These are phyloP conservation scores for Fusarium zealandicum DNA, from an alignment of 2,329 filamentous ascomycete genomes.

Conservation along the genomic window DNA sequence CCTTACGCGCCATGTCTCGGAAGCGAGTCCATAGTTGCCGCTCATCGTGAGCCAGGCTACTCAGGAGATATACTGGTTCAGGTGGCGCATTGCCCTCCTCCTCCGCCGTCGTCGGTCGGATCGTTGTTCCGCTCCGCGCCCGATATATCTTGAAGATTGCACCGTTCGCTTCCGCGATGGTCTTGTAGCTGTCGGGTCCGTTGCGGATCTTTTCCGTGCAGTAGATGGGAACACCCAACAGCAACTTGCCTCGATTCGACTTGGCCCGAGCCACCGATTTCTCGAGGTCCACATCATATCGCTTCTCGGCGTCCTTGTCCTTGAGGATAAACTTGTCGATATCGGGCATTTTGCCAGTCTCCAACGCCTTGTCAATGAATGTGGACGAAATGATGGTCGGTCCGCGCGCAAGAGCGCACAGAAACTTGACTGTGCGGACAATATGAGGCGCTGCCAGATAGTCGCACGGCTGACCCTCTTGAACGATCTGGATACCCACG, in stretches of 20 bases:
- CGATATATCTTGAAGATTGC: constrained; percentile 81
- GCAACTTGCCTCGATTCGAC: constrained; percentile 76
- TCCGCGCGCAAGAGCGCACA: constrained; percentile 83
- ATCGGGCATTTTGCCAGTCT: constrained; percentile 69
- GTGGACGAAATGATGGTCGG: constrained; percentile 78
- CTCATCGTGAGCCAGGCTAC: constrained; percentile 71
- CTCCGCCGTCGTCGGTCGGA: constrained; percentile 69
- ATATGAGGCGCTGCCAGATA: constrained; percentile 88
- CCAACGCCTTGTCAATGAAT: constrained; percentile 81
- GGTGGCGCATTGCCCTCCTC: constrained; percentile 67
- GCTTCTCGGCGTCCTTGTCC: constrained; percentile 76
- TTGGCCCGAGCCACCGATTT: constrained; percentile 75
- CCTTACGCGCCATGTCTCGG: constrained; percentile 76
- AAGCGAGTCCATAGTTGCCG: constrained; percentile 81
- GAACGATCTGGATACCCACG: constrained; percentile 81
- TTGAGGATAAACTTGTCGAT: constrained; percentile 71
- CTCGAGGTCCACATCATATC: constrained; percentile 72
- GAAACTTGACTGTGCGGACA: constrained; percentile 91
- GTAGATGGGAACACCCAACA: constrained; percentile 81
- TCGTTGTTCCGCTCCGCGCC: constrained; percentile 73
- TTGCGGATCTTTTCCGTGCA: constrained; percentile 82
- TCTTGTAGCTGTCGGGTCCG: constrained; percentile 82
- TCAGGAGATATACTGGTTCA: constrained; percentile 85
- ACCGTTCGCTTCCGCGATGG: constrained; percentile 88
- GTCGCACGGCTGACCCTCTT: constrained; percentile 78